Evolutionary conservation across 495 filamentous ascomycete genomes (phyloP), one percentile per base, ranked within the genome.

Genomic region (Xylaria acuta): DNA sequence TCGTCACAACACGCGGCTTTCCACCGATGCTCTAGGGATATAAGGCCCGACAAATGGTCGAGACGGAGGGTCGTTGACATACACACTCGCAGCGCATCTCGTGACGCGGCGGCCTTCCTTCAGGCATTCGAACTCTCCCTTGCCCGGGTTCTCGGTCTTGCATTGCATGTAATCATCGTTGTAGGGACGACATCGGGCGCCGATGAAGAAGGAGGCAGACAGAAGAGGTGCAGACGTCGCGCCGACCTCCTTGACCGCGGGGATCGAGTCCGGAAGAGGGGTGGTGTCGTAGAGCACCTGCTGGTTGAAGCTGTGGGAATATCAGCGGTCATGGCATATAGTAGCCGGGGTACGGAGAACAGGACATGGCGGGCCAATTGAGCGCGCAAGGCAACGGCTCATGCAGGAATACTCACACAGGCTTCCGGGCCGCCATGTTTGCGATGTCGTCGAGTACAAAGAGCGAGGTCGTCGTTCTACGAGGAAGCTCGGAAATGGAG

Each of bases 91-190:
- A 69, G 96, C 96, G 86, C 96, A 99, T 80, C 97, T 86, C 72
- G 96, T 99, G 54, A 98, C 96, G 83, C 95, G 94, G 80, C 96
- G 87, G 51, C 96, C 96, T 83, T 99, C 96, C 88, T 92, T 93
- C 87, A 99, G 82, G 82, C 96, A 99, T 68, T 97, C 94, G 62
- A 97, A 81, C 86, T 98, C 97, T 72, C 95, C 97, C 82, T 86
- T 89, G 67, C 96, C 97, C 59, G 93, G 88, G 77, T 86, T 88
- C 86, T 97, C 93, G 64, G 88, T 92, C 91, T 98, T 99, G 90
- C 96, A 99, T 84, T 96, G 90, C 94, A 99, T 98, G 83, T 90
- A 99, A 84, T 99, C 96, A 85, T 99, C 96, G 83, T 98, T 99
- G 86, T 94, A 99, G 60, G 92, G 86, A 78, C 88, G 91, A 90